phyloP scores from a whole-genome alignment of 257 asterid species.

The Avicennia marina region DNA sequence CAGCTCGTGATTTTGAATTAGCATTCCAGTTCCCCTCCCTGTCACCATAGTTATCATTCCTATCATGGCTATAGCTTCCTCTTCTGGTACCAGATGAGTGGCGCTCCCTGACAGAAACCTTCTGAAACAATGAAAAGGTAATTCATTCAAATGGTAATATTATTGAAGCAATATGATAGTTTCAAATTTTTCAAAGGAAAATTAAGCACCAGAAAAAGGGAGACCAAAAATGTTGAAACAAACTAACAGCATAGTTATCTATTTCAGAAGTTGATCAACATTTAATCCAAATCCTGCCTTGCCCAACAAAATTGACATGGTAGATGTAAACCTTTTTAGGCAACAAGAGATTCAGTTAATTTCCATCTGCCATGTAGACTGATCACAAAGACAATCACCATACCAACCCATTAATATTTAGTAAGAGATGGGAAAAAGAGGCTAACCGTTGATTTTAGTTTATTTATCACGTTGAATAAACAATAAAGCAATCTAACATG shows the following conservation, averaged over 20 bases:
- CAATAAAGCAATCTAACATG: neutral
- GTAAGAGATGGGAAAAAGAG: neutral
- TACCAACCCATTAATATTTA: neutral
- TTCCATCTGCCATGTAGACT: neutral
- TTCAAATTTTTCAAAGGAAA: neutral
- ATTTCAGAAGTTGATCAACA: neutral
- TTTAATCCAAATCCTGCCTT: constrained; percentile 10
- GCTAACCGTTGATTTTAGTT: neutral
- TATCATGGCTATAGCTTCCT: constrained; percentile 71
- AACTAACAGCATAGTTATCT: neutral
- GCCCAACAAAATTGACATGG: neutral
- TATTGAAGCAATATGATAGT: no score
- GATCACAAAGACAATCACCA: neutral
- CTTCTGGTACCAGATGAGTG: constrained; percentile 69
- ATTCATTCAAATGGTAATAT: no score
- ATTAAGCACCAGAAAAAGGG: neutral
- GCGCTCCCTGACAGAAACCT: constrained; percentile 56
- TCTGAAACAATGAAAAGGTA: constrained; percentile 26
- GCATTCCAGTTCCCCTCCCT: constrained; percentile 74
- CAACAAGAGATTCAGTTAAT: neutral
- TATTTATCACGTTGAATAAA: constrained; percentile 1
- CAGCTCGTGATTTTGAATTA: constrained; percentile 60
- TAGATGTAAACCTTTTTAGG: neutral
- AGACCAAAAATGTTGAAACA: neutral
- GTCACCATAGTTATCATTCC: constrained; percentile 45